These are phyloP conservation scores for Nothophaeocryptopus gaeumannii DNA, from an alignment of 2,329 filamentous ascomycete species.

Conservation along the genomic window DNA sequence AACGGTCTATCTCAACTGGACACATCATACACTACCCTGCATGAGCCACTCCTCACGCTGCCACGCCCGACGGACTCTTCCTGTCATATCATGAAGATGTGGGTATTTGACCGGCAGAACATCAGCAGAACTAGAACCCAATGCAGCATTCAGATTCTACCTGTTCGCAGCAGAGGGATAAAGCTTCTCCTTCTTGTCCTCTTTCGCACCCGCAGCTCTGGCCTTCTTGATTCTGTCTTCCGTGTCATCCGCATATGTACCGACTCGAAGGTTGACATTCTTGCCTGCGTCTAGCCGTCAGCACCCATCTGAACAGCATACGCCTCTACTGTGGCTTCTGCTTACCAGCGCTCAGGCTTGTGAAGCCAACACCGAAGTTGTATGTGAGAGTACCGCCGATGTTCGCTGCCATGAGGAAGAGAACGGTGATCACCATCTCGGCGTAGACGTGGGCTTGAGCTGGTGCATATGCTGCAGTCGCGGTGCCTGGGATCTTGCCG, in stretches of 20 bases:
- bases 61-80: no score
- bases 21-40: no score
- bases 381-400: slow-evolving; percentile 47
- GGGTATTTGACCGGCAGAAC: no score
- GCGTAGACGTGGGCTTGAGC: slow-evolving; percentile 38
- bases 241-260: slow-evolving; percentile 14
- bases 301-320: no score
- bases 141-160: no score
- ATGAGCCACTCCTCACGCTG: no score
- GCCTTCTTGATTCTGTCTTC: slow-evolving; percentile 15
- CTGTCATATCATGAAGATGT: no score
- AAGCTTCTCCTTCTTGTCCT: no score
- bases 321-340: slow-evolving; percentile 17
- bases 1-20: no score
- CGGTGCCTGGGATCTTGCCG: slow-evolving; percentile 28
- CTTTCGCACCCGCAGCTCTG: not conserved
- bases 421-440: slow-evolving; percentile 36
- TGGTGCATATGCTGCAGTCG: slow-evolving; percentile 35
- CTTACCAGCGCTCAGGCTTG: slow-evolving; percentile 27
- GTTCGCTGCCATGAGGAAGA: slow-evolving; percentile 42
- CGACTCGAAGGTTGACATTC: slow-evolving; percentile 9
- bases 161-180: no score
- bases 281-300: no score
- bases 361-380: slow-evolving; percentile 46
- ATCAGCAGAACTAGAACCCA: no score